phyloP scores from a whole-genome alignment of 441 rosid species.

The Biscutella laevigata region DNA sequence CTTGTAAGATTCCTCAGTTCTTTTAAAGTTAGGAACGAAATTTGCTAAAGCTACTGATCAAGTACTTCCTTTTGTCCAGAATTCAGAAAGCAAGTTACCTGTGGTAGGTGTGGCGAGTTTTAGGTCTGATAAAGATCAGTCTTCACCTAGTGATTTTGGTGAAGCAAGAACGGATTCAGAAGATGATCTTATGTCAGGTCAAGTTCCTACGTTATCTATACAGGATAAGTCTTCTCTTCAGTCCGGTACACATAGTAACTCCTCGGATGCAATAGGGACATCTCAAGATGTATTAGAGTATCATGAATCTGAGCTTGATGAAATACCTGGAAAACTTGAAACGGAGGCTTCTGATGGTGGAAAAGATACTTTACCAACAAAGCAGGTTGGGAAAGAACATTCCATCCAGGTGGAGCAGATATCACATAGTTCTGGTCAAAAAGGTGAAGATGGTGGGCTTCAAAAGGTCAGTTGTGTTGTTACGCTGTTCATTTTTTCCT shows the following conservation, averaged over 20 bases:
- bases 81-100: conserved; percentile 38
- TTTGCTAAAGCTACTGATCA: conserved; percentile 20
- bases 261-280: conserved; percentile 33
- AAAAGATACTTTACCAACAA: conserved; percentile 29
- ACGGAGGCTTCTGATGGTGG: conserved; percentile 44
- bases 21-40: no score
- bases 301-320: conserved; percentile 41
- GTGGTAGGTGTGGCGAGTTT: conserved; percentile 32
- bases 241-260: conserved; percentile 33
- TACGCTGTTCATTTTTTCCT: background rate
- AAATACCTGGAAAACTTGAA: conserved; percentile 35
- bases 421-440: conserved; percentile 48
- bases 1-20: conserved; percentile 34
- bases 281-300: conserved; percentile 27
- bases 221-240: conserved; percentile 43
- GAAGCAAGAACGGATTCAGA: conserved; percentile 47
- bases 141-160: conserved; percentile 35
- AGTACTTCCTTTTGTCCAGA: conserved; percentile 41
- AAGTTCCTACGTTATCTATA: conserved; percentile 69
- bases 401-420: conserved; percentile 29
- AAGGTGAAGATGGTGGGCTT: conserved; percentile 41
- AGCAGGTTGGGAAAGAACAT: conserved; percentile 45
- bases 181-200: conserved; percentile 53
- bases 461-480: conserved; percentile 49
- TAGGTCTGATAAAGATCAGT: conserved; percentile 37